Evolutionary conservation across 345 rosid species (phyloP), one percentile per base, ranked within the genome.

Genomic region (Sisymbrium irio): DNA sequence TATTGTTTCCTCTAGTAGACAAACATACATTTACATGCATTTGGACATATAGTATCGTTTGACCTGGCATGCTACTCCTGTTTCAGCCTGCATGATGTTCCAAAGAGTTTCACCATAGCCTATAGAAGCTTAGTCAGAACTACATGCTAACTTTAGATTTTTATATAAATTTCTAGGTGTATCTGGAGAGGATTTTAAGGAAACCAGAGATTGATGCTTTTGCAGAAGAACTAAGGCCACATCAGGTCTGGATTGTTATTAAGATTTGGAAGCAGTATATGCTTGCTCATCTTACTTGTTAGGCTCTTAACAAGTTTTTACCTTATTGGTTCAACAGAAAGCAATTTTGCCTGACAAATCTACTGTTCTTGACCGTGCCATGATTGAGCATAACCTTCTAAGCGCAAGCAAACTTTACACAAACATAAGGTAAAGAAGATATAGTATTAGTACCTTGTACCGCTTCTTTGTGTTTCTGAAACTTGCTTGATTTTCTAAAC

Each of bases 381-480:
- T 92, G 97, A 95, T 95, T 79, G 98, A 95, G 85, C 99, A 95
- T 78, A 92, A 92, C 76, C 96, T 95, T 75, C 82, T 87, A 53
- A 95, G 99, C 81, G 99, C 97, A 28, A 92, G 97, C 83, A 95
- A 95, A 72, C 96, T 92, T 19, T 95, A 95, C 85, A 92, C 93
- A 69, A 95, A 95, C 74, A 95, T 95, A 82, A 86, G 97, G 97
- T 89, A 28, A 54, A 57, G 3, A 82, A 44, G 42, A 69, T 47
- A 12, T 55, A 32, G 33, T 63, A 10, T 53, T 51, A 46, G 22
- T 35, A 68, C 14, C 9, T 54, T 33, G 45, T 6, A 22, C 65
- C 27, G n/a, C 69, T 47, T 46, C 7, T 17, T 37, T 39, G 5
- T 69, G 36, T 53, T 28, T 9, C 9, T 7, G 32, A 69, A 30